phyloP scores from a whole-genome alignment of 2,329 filamentous ascomycete species.

The Botrytis paeoniae region DNA sequence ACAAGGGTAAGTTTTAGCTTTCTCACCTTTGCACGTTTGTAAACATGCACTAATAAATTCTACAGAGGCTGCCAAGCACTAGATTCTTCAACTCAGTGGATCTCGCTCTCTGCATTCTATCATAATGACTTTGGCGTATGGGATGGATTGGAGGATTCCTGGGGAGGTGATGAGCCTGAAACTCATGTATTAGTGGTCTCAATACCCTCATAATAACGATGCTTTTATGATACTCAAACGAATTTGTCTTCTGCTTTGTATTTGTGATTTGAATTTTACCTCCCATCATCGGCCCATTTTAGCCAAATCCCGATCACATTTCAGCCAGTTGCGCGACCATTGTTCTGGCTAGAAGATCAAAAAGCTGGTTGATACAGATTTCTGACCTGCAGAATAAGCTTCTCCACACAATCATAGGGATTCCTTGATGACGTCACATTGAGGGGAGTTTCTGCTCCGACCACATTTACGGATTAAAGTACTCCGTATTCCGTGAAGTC shows the following conservation, averaged over 20 bases:
- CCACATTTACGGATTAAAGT: conserved; percentile 3
- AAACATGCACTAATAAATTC: conserved; percentile 17
- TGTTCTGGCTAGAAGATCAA: too few species aligned
- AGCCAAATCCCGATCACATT: too few species aligned
- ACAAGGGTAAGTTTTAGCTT: conserved; percentile 42
- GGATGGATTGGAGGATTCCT: conserved; percentile 9
- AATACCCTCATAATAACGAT: conserved; percentile 17
- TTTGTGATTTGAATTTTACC: not conserved
- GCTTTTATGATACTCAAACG: not conserved
- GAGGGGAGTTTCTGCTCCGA: not conserved
- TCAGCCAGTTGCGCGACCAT: rapidly evolving
- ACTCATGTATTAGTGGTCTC: conserved; percentile 12
- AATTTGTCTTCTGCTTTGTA: not conserved
- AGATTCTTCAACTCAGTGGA: conserved; percentile 24
- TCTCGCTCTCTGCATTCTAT: conserved; percentile 2
- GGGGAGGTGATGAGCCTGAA: conserved; percentile 8
- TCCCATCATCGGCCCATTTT: rapidly evolving
- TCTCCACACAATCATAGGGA: not conserved
- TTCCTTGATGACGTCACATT: not conserved
- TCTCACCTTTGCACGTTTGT: not conserved
- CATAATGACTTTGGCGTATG: conserved; percentile 19
- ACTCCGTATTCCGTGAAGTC: not conserved
- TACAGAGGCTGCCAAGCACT: conserved; percentile 39
- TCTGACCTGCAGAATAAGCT: not conserved
- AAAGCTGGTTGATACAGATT: not conserved